Evolutionary conservation across 306 rosid species (phyloP), one percentile per base, ranked within the genome.

Genomic region (Sicyos edulis): DNA sequence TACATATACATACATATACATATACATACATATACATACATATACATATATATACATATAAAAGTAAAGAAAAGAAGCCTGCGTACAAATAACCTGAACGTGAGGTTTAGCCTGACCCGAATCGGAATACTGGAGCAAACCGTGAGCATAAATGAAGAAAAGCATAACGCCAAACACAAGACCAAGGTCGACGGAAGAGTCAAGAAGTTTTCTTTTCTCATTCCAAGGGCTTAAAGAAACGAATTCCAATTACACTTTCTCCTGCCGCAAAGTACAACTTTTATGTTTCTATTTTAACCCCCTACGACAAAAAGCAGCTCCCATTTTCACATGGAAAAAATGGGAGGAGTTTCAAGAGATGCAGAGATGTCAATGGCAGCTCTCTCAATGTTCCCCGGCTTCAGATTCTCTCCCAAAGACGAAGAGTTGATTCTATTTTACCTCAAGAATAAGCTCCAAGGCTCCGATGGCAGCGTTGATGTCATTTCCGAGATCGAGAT

Each of bases 381-480:
- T 20, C 80, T 90, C 0, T 82, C 86, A 1, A 87, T 85, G 95
- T 93, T 93, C 84, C 99, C 99, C 19, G 99, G 98, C 45, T 93
- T 93, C 29, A 82, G 99, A 70, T 93, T 93, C 74, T 88, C 91
- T 34, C 99, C 99, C 6, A 93, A 96, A 15, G 99, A 93, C 53
- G 99, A 87, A 69, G 99, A 93, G 29, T 71, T 93, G 77, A 88
- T 93, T 32, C 87, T 96, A 5, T 86, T 74, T 75, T 91, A 93
- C 82, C 95, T 93, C 4, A 75, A 79, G 74, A 90, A 91, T 72
- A 93, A 93, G 80, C 6, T 91, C 17, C 83, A 83, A 0, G 92
- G 90, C 11, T 78, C 84, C 12, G 84, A 85, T 45, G 82, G 80
- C 14, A 79, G 85, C 69, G 97, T 88, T 34, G 92, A 86, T 56